Conservation (phyloP, 768 basidiomycete genomes). For the Suillus placidus region DNA sequence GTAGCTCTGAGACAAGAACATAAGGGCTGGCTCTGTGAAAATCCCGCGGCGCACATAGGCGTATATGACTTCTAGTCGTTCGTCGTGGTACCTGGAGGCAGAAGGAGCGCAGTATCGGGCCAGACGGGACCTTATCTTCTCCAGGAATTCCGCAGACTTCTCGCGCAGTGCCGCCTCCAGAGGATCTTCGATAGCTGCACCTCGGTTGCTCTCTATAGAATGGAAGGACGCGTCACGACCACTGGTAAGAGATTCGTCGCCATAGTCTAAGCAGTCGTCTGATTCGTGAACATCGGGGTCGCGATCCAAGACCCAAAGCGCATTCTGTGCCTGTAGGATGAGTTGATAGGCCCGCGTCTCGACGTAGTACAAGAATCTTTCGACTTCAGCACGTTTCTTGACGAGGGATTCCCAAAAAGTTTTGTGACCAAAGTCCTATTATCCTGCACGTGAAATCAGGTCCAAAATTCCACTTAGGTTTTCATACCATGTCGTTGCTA, state of each 20-base stretch:
- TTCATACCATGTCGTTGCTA: constrained; percentile 28
- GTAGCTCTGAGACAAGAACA: constrained; percentile 40
- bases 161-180: constrained; percentile 37
- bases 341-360: constrained; percentile 40
- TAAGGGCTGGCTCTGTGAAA: constrained; percentile 40
- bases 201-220: constrained; percentile 13
- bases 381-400: constrained; percentile 34
- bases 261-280: constrained; percentile 25
- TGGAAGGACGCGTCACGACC: constrained; percentile 12
- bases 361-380: constrained; percentile 32
- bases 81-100: constrained; percentile 34
- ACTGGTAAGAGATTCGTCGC: constrained; percentile 14
- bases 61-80: constrained; percentile 37
- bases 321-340: constrained; percentile 37
- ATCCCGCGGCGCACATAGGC: constrained; percentile 42
- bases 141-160: constrained; percentile 34
- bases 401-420: constrained; percentile 39
- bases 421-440: constrained; percentile 44
- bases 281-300: constrained; percentile 21
- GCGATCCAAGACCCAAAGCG: constrained; percentile 39
- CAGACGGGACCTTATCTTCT: constrained; percentile 36
- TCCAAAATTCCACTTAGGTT: background rate
- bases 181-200: constrained; percentile 29
- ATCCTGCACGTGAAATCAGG: background rate
- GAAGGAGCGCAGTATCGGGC: constrained; percentile 37